Evolutionary conservation across 805 yeast genomes (phyloP), one percentile per base, ranked within the genome.

Genomic region (Candida montana): DNA sequence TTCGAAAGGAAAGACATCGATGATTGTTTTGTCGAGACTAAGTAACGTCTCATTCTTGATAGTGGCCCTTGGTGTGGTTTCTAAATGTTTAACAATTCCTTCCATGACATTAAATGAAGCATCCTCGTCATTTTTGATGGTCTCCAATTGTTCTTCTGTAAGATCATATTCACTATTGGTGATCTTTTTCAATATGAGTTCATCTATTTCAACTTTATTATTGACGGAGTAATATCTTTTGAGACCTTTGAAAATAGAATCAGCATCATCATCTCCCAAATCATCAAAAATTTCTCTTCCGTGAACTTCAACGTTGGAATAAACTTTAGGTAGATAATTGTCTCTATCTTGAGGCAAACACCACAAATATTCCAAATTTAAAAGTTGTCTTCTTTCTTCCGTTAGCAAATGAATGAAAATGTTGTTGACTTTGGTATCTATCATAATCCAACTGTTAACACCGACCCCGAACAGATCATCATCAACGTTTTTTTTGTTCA

Each of bases 391-490:
- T 59, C 91, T 75, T 31, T 78, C 80, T 5, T 71, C 68, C 0
- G 95, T 86, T 53, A 90, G 62, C 15, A 90, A 61, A 61, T 90
- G 95, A 26, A 90, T 71, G 41, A 69, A 74, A 4, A 88, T 73
- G 30, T 77, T 77, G 46, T 81, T 83, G 2, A 75, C 62, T 21
- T 71, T 67, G 37, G 87, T 74, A 52, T 87, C 88, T 36, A 89
- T 67, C 74, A 86, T 77, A 18, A 86, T 78, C 98, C 98, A 90
- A 20, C 85, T 75, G 51, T 87, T 88, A 5, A 79, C 69, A 17
- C 53, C 57, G 5, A 63, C 48, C 13, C 85, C 83, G 52, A 74
- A 80, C 41, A 74, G 78, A 44, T 73, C 73, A 49, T 76, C 76
- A 1, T 71, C 68, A 0, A 79, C 71, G 39, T 72, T 67, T 13